Percentiles rank a stretch among this genome's conserved stretches.
Evolutionary conservation across 1,139 yeast genomes (phyloP).

Genomic region (Geotrichum fermentans): DNA sequence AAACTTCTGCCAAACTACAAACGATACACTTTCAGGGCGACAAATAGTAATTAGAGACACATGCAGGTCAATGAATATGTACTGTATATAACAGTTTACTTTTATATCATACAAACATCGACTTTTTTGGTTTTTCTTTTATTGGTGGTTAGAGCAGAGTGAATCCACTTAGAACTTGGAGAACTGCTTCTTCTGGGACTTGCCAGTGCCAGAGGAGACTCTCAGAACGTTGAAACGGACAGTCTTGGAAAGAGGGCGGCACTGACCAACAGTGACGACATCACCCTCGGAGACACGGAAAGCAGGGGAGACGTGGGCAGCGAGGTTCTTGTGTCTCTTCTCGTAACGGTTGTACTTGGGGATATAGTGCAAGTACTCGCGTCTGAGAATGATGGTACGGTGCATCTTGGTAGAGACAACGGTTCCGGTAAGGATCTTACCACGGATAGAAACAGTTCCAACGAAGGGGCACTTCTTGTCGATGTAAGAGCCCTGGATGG

Average conservation of each 20-base stretch:
- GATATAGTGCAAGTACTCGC: conserved; percentile 99
- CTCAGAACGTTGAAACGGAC: conserved; percentile 99
- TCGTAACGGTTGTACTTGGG: conserved; percentile 99
- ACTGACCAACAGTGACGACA: conserved; percentile 98
- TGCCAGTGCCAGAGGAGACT: conserved; percentile 82
- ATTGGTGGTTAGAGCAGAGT: not conserved
- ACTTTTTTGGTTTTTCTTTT: not conserved
- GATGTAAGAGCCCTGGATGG: conserved; percentile 97
- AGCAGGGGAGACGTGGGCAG: conserved; percentile 99
- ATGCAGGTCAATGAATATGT: too few relatives aligned
- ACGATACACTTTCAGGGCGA: too few relatives aligned
- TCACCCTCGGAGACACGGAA: conserved; percentile 99
- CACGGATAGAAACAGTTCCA: conserved; percentile 97
- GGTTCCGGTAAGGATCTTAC: conserved; percentile 91
- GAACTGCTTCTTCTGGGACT: conserved; percentile 68
- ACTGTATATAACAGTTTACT: not conserved
- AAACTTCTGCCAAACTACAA: too few relatives aligned
- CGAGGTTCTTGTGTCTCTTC: conserved; percentile 99
- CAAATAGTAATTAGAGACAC: too few relatives aligned
- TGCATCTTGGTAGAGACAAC: conserved; percentile 99
- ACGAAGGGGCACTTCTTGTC: conserved; percentile 99
- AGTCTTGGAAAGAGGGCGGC: conserved; percentile 99
- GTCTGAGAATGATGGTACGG: conserved; percentile 99
- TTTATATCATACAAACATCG: not conserved
- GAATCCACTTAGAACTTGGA: conserved; percentile 70